Conservation (phyloP, 371 early-diverging fungal genomes). For the Sporodiniella umbellata region DNA sequence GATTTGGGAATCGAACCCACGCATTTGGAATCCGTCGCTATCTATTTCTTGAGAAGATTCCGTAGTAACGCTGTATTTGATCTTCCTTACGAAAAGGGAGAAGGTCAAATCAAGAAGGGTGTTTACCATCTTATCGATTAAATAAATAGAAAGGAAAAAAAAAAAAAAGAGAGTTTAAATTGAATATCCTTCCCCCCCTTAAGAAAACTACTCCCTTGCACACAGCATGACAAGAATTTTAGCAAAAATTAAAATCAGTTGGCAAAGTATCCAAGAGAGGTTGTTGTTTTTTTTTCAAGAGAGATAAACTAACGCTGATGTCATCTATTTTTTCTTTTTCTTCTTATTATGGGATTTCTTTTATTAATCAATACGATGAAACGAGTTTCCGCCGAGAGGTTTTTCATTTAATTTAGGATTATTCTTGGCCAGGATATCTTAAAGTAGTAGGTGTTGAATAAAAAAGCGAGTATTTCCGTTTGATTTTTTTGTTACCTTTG, state of each 20-base stretch:
- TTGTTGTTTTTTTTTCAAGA: too few species aligned
- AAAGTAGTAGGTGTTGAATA: too few species aligned
- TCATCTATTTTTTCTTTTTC: neutral
- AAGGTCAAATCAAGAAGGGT: slow-evolving; percentile 56
- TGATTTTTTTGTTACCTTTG: slow-evolving; percentile 40
- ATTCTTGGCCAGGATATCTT: slow-evolving; percentile 67
- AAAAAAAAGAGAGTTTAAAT: neutral
- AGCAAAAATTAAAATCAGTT: too few species aligned
- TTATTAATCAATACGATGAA: slow-evolving; percentile 74
- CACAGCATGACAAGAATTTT: neutral
- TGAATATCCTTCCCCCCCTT: neutral
- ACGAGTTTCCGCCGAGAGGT: slow-evolving; percentile 76
- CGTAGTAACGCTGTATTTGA: slow-evolving; percentile 68
- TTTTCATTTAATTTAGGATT: slow-evolving; percentile 79
- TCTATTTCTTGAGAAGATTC: slow-evolving; percentile 82
- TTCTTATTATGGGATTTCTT: slow-evolving; percentile 24
- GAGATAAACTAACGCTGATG: neutral
- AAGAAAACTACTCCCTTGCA: neutral
- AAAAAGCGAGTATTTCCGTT: too few species aligned
- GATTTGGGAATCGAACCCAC: slow-evolving; percentile 83
- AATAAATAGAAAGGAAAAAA: neutral
- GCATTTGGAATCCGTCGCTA: slow-evolving; percentile 73
- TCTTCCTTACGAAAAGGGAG: slow-evolving; percentile 61
- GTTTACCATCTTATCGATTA: slow-evolving; percentile 60
- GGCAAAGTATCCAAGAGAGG: too few species aligned